phyloP scores from a whole-genome alignment of 177 flowering plant genomes.

The Vitis hybrid region DNA sequence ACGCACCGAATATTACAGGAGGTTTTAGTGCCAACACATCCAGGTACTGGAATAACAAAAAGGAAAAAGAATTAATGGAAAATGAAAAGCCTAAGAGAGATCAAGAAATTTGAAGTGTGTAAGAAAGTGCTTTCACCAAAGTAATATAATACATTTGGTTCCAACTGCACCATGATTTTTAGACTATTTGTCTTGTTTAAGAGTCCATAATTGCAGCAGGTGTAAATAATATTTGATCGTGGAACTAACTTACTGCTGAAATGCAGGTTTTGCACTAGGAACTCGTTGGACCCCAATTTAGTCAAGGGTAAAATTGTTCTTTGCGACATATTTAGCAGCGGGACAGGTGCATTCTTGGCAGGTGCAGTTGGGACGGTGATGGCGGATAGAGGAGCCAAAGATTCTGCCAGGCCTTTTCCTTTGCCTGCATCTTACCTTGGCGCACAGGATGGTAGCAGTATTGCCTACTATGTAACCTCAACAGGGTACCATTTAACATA shows the following conservation, averaged over 20 bases:
- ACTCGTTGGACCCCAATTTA: slow-evolving; percentile 28
- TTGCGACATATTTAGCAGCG: slow-evolving; percentile 21
- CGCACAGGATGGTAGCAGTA: slow-evolving; percentile 14
- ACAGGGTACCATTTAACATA: slow-evolving; percentile 23
- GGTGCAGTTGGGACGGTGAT: slow-evolving; percentile 36
- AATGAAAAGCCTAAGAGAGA: too few species aligned
- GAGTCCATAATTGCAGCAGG: too few species aligned
- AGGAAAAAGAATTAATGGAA: too few species aligned
- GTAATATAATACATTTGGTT: too few species aligned
- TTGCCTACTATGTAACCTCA: slow-evolving; percentile 24
- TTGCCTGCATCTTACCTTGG: slow-evolving; percentile 32
- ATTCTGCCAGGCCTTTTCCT: slow-evolving; percentile 26
- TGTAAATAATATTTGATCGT: too few species aligned
- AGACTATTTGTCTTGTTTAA: too few species aligned
- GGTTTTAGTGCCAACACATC: slow-evolving; percentile 28
- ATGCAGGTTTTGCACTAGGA: slow-evolving; percentile 26
- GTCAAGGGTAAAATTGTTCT: slow-evolving; percentile 46
- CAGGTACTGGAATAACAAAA: slow-evolving; percentile 15
- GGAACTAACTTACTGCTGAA: neutral
- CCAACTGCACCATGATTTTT: too few species aligned
- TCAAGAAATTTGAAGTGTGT: too few species aligned
- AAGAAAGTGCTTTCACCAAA: too few species aligned
- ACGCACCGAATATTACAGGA: slow-evolving; percentile 40
- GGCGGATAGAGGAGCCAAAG: slow-evolving; percentile 15
- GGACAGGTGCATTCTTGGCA: slow-evolving; percentile 1